Conservation (phyloP, 495 filamentous ascomycete species). For the Podospora anserina region DNA sequence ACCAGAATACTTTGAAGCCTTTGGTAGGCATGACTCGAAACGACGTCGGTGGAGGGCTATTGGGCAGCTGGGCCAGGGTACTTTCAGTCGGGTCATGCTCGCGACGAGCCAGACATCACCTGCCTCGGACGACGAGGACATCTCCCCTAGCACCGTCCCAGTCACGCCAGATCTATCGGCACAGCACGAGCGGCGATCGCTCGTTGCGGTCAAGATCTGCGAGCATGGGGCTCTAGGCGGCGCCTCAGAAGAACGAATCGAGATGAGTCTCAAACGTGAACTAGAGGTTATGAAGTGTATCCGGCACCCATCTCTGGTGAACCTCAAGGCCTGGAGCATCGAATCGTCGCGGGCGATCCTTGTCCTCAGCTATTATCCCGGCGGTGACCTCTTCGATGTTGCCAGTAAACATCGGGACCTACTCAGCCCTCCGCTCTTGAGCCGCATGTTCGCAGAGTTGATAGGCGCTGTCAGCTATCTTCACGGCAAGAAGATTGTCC, state of each 20-base stretch:
- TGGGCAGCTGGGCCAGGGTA: constrained; percentile 81
- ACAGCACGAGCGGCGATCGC: constrained; percentile 45
- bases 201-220: constrained; percentile 94
- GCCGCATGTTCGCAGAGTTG: constrained; percentile 86
- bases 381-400: constrained; percentile 92
- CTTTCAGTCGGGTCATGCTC: constrained; percentile 90
- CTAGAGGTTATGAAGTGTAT: constrained; percentile 86
- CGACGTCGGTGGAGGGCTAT: constrained; percentile 69
- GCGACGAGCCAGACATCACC: constrained; percentile 59
- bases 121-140: constrained; percentile 42
- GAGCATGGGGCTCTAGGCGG: constrained; percentile 91
- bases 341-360: constrained; percentile 76
- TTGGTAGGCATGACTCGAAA: constrained; percentile 53
- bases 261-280: constrained; percentile 89
- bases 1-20: constrained; percentile 62
- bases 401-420: constrained; percentile 64
- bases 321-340: constrained; percentile 82
- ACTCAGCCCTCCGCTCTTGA: constrained; percentile 65
- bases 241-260: constrained; percentile 80
- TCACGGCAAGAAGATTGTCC: constrained; percentile 81
- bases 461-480: constrained; percentile 82
- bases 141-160: constrained; percentile 21
- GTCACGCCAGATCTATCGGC: constrained; percentile 23
- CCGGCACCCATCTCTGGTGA: constrained; percentile 82
- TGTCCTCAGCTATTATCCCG: constrained; percentile 86